Conservation (phyloP, 495 filamentous ascomycete species). For the Copromyces sp. region DNA sequence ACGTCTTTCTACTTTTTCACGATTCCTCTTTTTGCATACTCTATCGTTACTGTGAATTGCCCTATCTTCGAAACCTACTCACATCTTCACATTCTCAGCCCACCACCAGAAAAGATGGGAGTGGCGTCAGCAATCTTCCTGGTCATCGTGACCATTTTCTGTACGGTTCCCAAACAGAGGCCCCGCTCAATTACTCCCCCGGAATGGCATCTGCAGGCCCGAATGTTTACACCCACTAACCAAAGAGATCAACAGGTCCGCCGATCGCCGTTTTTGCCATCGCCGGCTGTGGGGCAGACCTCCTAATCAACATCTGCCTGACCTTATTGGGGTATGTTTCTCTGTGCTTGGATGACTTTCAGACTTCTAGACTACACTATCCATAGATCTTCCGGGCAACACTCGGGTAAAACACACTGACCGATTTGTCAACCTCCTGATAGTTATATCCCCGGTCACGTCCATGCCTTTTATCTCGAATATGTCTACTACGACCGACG, state of each 20-base stretch:
- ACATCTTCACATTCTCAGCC: neutral
- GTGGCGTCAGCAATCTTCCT: constrained; percentile 46
- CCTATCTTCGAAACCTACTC: neutral
- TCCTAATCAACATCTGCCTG: constrained; percentile 82
- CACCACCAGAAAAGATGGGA: constrained; percentile 31
- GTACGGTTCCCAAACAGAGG: constrained; percentile 18
- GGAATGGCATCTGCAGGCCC: neutral
- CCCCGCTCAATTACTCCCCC: neutral
- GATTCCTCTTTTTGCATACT: neutral
- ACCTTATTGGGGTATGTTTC: constrained; percentile 46
- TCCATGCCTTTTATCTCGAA: constrained; percentile 88
- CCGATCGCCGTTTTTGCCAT: constrained; percentile 32
- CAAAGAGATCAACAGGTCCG: constrained; percentile 22
- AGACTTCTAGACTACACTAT: neutral
- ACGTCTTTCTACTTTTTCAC: neutral
- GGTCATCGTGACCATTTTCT: constrained; percentile 46
- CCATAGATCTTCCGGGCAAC: neutral
- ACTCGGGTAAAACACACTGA: neutral
- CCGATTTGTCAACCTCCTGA: neutral
- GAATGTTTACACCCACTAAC: neutral
- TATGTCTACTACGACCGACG: constrained; percentile 75
- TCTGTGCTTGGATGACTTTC: neutral
- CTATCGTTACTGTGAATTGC: neutral
- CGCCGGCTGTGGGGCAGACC: constrained; percentile 57
- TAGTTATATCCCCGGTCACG: constrained; percentile 68